Conservation (phyloP, 306 rosid genomes). For the Carpinus viminea region DNA sequence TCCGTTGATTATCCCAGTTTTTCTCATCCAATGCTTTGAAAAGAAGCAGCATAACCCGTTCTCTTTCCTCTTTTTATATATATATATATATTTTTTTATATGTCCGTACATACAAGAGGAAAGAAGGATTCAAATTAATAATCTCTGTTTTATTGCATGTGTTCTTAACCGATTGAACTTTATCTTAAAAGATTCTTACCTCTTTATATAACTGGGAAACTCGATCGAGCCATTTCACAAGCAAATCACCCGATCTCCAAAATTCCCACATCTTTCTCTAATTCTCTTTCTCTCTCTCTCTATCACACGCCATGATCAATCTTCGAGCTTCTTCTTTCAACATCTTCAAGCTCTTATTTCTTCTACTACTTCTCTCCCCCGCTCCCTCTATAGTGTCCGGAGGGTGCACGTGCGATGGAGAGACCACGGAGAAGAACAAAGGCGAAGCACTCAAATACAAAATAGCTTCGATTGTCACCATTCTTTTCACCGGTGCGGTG, state of each 20-base stretch:
- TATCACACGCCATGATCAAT: slow-evolving; percentile 11
- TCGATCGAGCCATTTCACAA: background rate
- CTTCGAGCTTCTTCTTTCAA: slow-evolving; percentile 16
- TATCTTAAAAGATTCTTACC: no score
- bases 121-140: no score
- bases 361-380: slow-evolving; percentile 31
- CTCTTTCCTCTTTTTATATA: slow-evolving; percentile 8
- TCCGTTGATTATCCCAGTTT: background rate
- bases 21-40: background rate
- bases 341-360: slow-evolving; percentile 23
- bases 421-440: slow-evolving; percentile 8
- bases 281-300: background rate
- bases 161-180: no score
- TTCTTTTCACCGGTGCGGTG: slow-evolving; percentile 61
- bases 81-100: no score
- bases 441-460: slow-evolving; percentile 45
- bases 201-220: slow-evolving; percentile 8
- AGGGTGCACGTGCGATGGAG: no score
- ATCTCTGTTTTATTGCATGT: no score
- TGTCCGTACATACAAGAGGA: no score
- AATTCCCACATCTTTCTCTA: background rate
- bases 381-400: slow-evolving; percentile 15
- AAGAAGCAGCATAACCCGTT: background rate
- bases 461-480: slow-evolving; percentile 57
- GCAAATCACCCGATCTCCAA: background rate